Evolutionary conservation across 768 basidiomycete species (phyloP).

Genomic region (Leucogyrophana mollusca): DNA sequence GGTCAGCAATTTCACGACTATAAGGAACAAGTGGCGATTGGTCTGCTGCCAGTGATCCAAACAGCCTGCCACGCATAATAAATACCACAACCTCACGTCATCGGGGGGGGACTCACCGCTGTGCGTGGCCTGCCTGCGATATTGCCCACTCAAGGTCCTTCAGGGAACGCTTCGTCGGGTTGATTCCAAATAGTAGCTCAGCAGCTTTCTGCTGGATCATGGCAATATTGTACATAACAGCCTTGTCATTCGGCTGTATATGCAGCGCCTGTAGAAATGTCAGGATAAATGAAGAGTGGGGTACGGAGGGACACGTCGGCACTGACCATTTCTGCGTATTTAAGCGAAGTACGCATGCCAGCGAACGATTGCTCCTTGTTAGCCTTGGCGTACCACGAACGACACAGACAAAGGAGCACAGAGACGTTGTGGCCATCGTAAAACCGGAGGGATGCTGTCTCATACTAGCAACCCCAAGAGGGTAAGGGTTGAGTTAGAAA

Average conservation of each 20-base stretch:
- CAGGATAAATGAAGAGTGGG: constrained; percentile 4
- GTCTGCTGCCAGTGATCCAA: constrained; percentile 80
- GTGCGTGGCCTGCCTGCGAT: constrained; percentile 80
- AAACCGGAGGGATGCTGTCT: constrained; percentile 82
- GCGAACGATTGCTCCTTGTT: constrained; percentile 82
- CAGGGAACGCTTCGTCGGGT: constrained; percentile 73
- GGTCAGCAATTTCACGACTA: constrained; percentile 82
- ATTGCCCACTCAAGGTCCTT: constrained; percentile 78
- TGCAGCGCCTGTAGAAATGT: constrained; percentile 65
- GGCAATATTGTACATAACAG: constrained; percentile 91
- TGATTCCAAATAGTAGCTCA: constrained; percentile 79
- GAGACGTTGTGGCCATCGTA: constrained; percentile 73
- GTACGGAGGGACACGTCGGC: background rate
- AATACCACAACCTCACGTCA: background rate
- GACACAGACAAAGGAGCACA: constrained; percentile 80
- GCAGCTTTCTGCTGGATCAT: constrained; percentile 98
- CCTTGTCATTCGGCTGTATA: constrained; percentile 84
- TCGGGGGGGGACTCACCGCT: constrained; percentile 56
- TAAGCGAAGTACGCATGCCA: constrained; percentile 82
- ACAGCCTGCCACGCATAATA: constrained; percentile 51
- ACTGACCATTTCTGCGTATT: constrained; percentile 76
- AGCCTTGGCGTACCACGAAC: constrained; percentile 94
- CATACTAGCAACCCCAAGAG: constrained; percentile 66
- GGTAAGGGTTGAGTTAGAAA: no score
- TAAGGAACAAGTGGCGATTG: constrained; percentile 72